Evolutionary conservation across 352 stramenopile species (phyloP).

Genomic region (Discostella stelligera): DNA sequence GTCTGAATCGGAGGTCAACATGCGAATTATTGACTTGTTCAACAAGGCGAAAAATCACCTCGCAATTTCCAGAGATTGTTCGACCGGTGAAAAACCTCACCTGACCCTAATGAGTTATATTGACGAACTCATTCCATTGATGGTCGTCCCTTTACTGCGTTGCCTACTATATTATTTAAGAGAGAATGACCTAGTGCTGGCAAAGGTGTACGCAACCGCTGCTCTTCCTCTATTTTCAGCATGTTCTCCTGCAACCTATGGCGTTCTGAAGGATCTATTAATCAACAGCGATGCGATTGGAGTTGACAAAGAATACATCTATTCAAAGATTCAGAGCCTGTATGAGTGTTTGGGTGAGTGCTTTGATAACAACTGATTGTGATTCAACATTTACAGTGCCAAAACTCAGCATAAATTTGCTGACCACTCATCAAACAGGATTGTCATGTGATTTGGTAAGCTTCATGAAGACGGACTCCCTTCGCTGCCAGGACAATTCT

Average conservation of each 20-base stretch:
- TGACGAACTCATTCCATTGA: constrained; percentile 73
- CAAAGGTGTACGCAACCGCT: constrained; percentile 75
- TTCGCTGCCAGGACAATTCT: constrained; percentile 29
- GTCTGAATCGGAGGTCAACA: constrained; percentile 71
- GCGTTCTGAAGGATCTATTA: constrained; percentile 67
- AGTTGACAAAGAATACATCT: constrained; percentile 60
- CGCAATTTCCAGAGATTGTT: constrained; percentile 70
- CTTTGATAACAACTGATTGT: not conserved
- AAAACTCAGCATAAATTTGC: not conserved
- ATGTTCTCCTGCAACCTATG: constrained; percentile 58
- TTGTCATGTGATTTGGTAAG: constrained; percentile 73
- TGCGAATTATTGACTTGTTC: constrained; percentile 65
- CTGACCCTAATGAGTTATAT: constrained; percentile 58
- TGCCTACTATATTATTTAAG: constrained; percentile 67
- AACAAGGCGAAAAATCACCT: constrained; percentile 76
- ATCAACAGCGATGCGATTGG: constrained; percentile 58
- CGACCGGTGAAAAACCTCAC: constrained; percentile 62
- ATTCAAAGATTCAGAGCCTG: constrained; percentile 62
- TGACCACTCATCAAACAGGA: constrained; percentile 25
- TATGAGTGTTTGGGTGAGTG: constrained; percentile 73
- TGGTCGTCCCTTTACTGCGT: constrained; percentile 75
- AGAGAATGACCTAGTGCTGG: constrained; percentile 52
- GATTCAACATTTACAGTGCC: not conserved
- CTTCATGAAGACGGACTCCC: constrained; percentile 26
- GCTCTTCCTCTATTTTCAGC: constrained; percentile 71